phyloP scores from a whole-genome alignment of 2,329 filamentous ascomycete genomes.

The Aspergillus carbonarius region DNA sequence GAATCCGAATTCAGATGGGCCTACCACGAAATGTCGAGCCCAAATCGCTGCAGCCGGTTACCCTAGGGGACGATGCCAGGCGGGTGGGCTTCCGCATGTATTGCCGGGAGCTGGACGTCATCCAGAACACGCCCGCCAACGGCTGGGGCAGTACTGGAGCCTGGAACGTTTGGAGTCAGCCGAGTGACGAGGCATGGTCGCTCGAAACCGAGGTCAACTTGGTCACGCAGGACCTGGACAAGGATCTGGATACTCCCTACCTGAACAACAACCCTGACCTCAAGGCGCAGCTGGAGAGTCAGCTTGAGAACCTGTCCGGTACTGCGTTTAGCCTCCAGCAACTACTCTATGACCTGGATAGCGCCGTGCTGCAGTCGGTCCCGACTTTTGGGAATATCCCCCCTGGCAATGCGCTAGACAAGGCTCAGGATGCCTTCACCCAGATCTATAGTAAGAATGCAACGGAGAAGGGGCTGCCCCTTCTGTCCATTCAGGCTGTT shows the following conservation, averaged over 20 bases:
- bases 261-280: not conserved
- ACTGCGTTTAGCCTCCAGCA: slow-evolving; percentile 10
- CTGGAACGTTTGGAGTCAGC: slow-evolving; percentile 4
- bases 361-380: not conserved
- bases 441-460: no score
- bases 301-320: slow-evolving; percentile 5
- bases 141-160: not conserved
- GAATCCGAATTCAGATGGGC: slow-evolving; percentile 5
- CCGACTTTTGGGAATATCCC: not conserved
- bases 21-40: not conserved
- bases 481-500: no score
- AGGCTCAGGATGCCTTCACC: no score
- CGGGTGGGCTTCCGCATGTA: not conserved
- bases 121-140: not conserved
- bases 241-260: not conserved
- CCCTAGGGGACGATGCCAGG: no score
- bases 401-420: no score
- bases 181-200: not conserved
- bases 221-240: not conserved
- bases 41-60: not conserved
- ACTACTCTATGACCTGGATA: slow-evolving; percentile 7
- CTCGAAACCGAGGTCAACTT: not conserved
- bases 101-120: not conserved
- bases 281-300: not conserved
- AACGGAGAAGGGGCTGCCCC: not conserved